These are phyloP conservation scores for Jasminum sambac DNA, from an alignment of 257 asterid genomes.

Conservation along the genomic window DNA sequence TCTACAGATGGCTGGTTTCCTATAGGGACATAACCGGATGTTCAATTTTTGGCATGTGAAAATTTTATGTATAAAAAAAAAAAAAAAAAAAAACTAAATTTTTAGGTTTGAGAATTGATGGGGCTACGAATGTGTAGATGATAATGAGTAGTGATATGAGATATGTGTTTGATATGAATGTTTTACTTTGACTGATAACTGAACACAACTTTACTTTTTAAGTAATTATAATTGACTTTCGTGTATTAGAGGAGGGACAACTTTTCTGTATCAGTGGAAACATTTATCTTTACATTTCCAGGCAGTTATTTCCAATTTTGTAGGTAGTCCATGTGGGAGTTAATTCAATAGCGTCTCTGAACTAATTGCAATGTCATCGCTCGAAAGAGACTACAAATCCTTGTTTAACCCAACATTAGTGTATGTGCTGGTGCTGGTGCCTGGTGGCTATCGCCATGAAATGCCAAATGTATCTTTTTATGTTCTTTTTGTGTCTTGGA, in stretches of 20 bases:
- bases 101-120: too few relatives aligned
- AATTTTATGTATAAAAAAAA: too few relatives aligned
- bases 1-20: too few relatives aligned
- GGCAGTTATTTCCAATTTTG: neutral
- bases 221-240: neutral
- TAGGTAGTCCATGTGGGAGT: neutral
- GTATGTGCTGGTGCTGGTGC: too few relatives aligned
- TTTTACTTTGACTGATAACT: too few relatives aligned
- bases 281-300: neutral
- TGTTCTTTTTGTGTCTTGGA: neutral
- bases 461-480: slow-evolving; percentile 1
- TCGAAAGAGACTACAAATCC: neutral
- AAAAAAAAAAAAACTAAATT: too few relatives aligned
- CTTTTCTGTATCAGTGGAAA: neutral
- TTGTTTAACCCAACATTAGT: neutral
- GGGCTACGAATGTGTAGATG: too few relatives aligned
- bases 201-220: neutral
- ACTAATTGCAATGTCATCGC: neutral
- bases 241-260: neutral
- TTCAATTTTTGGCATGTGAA: too few relatives aligned
- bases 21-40: neutral
- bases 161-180: too few relatives aligned
- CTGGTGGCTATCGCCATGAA: slow-evolving; percentile 6
- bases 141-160: too few relatives aligned
- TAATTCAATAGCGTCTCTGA: neutral